Base-by-base conservation (phyloP, 306 rosid species). In the Myrica gale region DNA sequence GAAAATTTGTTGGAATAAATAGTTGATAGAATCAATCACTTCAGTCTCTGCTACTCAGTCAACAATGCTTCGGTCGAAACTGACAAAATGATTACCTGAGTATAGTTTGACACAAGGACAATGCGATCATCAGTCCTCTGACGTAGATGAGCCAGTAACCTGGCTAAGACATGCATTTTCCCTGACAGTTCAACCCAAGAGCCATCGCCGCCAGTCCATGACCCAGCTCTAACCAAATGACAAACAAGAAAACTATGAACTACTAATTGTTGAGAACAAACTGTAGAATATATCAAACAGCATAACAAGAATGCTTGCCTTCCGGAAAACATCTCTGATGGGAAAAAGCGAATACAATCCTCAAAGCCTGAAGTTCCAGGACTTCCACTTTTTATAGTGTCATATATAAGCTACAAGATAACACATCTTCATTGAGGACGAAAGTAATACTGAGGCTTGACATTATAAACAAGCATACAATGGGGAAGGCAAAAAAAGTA, bases 321-420 rank as follows among this genome's bases (percentile, higher is more conserved):
- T 85, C 97, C 97, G 43, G 98, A 92, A 78, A 92, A 85, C 95
- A 94, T 90, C 81, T 90, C 91, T 47, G 89, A 86, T 12, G 98
- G 98, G 81, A 94, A 94, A 81, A 94, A 89, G 65, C 90, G 95
- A 76, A 92, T 85, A 78, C 98, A 94, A 68, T 89, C 91, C 90
- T 94, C 97, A 88, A 94, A 92, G 75, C 93, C 98, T 50, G 97
- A 89, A 73, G 97, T 92, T 81, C 98, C 98, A 69, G 96, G 92
- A 77, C 89, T 89, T 67, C 96, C 97, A 79, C 91, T 85, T 83
- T 75, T 82, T 56, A 92, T 82, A 45, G 97, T 92, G 76, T 94
- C 98, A 69, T 89, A 94, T 53, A 94, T 94, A 71, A 94, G 96
- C 98, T 94, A 75, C 90, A 90, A 78, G 69, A 84, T 54, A 56